Conservation (phyloP, 352 stramenopile genomes). For the Thalassiosira exigua region DNA sequence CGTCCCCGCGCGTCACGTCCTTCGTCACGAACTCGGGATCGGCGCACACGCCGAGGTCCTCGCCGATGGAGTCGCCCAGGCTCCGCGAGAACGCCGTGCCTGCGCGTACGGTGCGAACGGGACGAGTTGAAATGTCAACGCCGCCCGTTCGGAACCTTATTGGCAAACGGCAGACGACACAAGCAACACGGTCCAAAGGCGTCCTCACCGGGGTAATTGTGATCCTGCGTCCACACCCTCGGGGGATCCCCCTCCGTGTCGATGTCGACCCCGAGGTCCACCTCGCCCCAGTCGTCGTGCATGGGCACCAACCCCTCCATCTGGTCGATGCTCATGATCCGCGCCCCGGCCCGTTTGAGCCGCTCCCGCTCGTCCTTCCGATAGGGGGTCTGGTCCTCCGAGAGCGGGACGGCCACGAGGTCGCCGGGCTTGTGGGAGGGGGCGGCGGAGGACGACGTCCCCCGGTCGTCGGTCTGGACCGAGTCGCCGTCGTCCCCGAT, state of each 20-base stretch:
- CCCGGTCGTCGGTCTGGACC: neutral
- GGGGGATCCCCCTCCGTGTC: slow-evolving; percentile 87
- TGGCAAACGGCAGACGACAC: too few species aligned
- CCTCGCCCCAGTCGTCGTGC: slow-evolving; percentile 90
- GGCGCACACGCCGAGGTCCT: slow-evolving; percentile 90
- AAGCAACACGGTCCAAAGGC: too few species aligned
- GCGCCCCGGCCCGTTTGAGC: slow-evolving; percentile 91
- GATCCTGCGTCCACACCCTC: slow-evolving; percentile 87
- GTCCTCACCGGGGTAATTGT: slow-evolving; percentile 64
- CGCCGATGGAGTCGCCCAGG: slow-evolving; percentile 86
- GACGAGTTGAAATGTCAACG: too few species aligned
- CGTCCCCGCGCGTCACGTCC: slow-evolving; percentile 88
- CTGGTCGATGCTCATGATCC: slow-evolving; percentile 94
- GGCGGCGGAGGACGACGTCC: neutral
- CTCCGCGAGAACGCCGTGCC: slow-evolving; percentile 78
- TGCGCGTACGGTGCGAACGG: too few species aligned
- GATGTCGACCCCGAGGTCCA: slow-evolving; percentile 90
- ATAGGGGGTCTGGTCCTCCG: slow-evolving; percentile 93
- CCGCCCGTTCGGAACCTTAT: too few species aligned
- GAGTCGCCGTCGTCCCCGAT: slow-evolving; percentile 1
- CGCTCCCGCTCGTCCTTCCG: slow-evolving; percentile 92
- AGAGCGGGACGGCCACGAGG: slow-evolving; percentile 75
- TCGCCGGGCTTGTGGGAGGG: neutral
- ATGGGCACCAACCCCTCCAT: slow-evolving; percentile 90
- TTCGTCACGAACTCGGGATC: slow-evolving; percentile 93